A percentile compares a stretch with the other conserved stretches of the same genome.
Evolutionary conservation across 2,329 filamentous ascomycete species (phyloP).

Genomic region (Fusarium sororula): DNA sequence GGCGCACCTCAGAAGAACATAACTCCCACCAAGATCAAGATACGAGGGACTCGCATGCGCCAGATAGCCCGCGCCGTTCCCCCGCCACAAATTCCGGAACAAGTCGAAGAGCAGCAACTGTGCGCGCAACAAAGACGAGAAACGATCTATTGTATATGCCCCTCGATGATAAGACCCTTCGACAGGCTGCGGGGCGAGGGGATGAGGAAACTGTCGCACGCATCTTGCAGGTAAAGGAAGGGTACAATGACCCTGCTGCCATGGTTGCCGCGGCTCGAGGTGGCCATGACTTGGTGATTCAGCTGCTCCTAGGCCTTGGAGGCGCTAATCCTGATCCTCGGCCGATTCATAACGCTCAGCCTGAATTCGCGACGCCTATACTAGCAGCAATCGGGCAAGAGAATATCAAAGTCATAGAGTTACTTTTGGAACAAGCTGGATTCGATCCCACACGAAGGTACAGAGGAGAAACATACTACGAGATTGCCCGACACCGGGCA

Average conservation of each 20-base stretch:
- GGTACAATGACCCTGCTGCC: conserved; percentile 79
- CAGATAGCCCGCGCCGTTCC: conserved; percentile 67
- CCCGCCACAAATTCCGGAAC: conserved; percentile 56
- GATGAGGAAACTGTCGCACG: conserved; percentile 70
- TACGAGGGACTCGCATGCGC: conserved; percentile 61
- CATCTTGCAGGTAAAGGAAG: conserved; percentile 68
- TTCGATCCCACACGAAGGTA: conserved; percentile 86
- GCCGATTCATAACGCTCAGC: conserved; percentile 65
- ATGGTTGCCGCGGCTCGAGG: conserved; percentile 92
- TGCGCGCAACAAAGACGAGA: conserved; percentile 70
- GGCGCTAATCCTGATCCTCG: conserved; percentile 74
- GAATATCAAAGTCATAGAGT: conserved; percentile 83
- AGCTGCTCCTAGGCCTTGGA: conserved; percentile 77
- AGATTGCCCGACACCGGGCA: conserved; percentile 82
- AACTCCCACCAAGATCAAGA: conserved; percentile 59
- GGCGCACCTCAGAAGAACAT: conserved; percentile 67
- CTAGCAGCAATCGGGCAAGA: conserved; percentile 90
- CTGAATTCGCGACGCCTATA: conserved; percentile 89
- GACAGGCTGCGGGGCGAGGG: conserved; percentile 67
- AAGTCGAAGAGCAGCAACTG: conserved; percentile 62
- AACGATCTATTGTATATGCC: conserved; percentile 72
- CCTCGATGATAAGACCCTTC: conserved; percentile 68
- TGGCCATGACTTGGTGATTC: conserved; percentile 87
- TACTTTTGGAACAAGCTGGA: conserved; percentile 77
- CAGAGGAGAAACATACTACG: conserved; percentile 83